phyloP scores from a whole-genome alignment of 805 yeast species.

The Ascoidea tarda region DNA sequence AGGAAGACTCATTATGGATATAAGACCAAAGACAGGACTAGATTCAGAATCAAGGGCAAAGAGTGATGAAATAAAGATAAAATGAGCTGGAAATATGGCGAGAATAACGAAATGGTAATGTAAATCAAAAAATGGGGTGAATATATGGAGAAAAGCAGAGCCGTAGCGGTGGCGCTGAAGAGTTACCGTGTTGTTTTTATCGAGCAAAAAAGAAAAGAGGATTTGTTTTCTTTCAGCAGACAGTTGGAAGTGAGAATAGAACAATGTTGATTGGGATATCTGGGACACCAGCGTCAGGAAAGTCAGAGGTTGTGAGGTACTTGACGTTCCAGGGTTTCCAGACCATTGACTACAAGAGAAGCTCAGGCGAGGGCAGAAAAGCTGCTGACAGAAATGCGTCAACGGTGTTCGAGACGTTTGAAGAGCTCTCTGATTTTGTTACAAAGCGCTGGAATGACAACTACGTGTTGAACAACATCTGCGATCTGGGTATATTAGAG shows the following conservation, averaged over 20 bases:
- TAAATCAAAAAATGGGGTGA: too few relatives aligned
- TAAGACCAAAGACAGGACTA: too few relatives aligned
- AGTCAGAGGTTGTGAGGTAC: slow-evolving; percentile 46
- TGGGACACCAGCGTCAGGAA: slow-evolving; percentile 57
- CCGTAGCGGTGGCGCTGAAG: too few relatives aligned
- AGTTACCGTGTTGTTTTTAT: too few relatives aligned
- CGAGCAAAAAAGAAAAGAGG: not conserved
- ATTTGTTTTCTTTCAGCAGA: not conserved
- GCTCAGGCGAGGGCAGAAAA: slow-evolving; percentile 10
- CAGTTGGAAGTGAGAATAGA: not conserved
- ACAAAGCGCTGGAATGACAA: slow-evolving; percentile 54
- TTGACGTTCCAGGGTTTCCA: slow-evolving; percentile 40
- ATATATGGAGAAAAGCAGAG: too few relatives aligned
- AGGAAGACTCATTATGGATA: too few relatives aligned
- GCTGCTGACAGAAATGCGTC: slow-evolving; percentile 2
- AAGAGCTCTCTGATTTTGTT: slow-evolving; percentile 39
- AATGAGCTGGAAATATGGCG: too few relatives aligned
- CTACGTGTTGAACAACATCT: slow-evolving; percentile 42
- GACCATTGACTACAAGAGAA: slow-evolving; percentile 14
- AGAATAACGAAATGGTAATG: too few relatives aligned
- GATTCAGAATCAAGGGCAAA: too few relatives aligned
- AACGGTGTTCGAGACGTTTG: slow-evolving; percentile 21
- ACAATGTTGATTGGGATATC: slow-evolving; percentile 63
- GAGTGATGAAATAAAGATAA: too few relatives aligned
- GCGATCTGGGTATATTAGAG: slow-evolving; percentile 26